These are phyloP conservation scores for Bipolaris bicolor DNA, from an alignment of 2,329 filamentous ascomycete species.

Conservation along the genomic window DNA sequence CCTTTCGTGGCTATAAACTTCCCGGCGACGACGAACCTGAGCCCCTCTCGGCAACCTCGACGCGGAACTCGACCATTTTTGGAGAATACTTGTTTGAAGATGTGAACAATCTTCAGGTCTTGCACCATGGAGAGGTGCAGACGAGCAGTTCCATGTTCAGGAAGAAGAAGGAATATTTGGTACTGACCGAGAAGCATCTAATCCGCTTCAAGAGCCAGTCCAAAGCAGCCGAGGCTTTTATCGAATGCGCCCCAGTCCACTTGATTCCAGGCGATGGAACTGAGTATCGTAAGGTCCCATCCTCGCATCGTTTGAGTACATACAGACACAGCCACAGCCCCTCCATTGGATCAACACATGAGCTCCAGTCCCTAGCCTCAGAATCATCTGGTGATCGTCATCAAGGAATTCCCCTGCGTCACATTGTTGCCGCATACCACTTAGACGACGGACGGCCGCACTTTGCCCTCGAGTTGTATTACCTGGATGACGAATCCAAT, in stretches of 20 bases:
- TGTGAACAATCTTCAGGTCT: slow-evolving; percentile 52
- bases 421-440: slow-evolving; percentile 70
- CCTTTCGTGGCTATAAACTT: slow-evolving; percentile 60
- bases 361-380: slow-evolving; percentile 61
- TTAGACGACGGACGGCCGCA: slow-evolving; percentile 71
- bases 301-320: slow-evolving; percentile 50
- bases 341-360: slow-evolving; percentile 66
- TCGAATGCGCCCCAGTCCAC: slow-evolving; percentile 36
- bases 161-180: slow-evolving; percentile 75
- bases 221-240: slow-evolving; percentile 69
- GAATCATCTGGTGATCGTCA: slow-evolving; percentile 61
- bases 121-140: slow-evolving; percentile 73
- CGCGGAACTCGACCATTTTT: slow-evolving; percentile 52
- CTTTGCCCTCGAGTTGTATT: slow-evolving; percentile 71
- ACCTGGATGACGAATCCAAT: slow-evolving; percentile 68
- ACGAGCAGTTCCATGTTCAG: slow-evolving; percentile 72
- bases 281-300: slow-evolving; percentile 37
- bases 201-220: slow-evolving; percentile 71
- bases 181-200: slow-evolving; percentile 71
- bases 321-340: slow-evolving; percentile 63
- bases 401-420: slow-evolving; percentile 65
- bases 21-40: slow-evolving; percentile 59
- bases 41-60: slow-evolving; percentile 56
- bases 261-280: slow-evolving; percentile 5
- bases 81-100: slow-evolving; percentile 50